These are phyloP conservation scores for Aspergillus oerlinghausenensis DNA, from an alignment of 2,329 filamentous ascomycete species.

Conservation along the genomic window DNA sequence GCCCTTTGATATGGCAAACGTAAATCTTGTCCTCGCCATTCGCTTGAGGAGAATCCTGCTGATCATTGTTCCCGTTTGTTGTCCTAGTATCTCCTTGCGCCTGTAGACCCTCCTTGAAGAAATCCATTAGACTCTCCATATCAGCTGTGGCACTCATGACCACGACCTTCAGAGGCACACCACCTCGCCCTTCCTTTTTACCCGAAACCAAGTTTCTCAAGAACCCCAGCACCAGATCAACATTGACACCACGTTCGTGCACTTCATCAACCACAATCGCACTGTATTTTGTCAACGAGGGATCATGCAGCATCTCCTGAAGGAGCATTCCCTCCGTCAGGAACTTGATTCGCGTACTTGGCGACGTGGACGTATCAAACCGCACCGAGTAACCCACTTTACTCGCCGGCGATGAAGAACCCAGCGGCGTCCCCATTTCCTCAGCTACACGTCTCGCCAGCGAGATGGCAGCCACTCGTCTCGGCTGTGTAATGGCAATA, in stretches of 20 bases:
- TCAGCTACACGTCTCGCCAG: constrained; percentile 81
- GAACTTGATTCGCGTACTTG: constrained; percentile 83
- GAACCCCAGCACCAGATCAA: constrained; percentile 86
- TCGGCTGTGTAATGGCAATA: constrained; percentile 90
- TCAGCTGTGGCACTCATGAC: constrained; percentile 98
- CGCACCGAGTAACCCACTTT: constrained; percentile 89
- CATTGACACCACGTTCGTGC: constrained; percentile 91
- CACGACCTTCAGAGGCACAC: constrained; percentile 76
- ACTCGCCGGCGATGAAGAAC: constrained; percentile 53
- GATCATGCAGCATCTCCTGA: constrained; percentile 86
- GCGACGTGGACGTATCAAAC: constrained; percentile 83
- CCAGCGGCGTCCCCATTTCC: constrained; percentile 67
- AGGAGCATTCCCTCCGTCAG: constrained; percentile 94
- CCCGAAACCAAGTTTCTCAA: constrained; percentile 68
- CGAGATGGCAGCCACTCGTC: constrained; percentile 88
- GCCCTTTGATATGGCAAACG: constrained; percentile 71
- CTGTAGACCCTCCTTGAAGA: constrained; percentile 55
- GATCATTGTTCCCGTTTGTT: constrained; percentile 2
- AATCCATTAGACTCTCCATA: constrained; percentile 69
- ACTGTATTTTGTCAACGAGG: constrained; percentile 76
- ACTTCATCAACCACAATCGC: constrained; percentile 93
- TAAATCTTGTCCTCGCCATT: constrained; percentile 38
- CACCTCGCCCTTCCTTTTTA: constrained; percentile 59
- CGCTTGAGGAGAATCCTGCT: constrained; percentile 7
- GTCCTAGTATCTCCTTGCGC: neutral